Base-by-base conservation (phyloP, 306 rosid species). In the Cajanus cajan region DNA sequence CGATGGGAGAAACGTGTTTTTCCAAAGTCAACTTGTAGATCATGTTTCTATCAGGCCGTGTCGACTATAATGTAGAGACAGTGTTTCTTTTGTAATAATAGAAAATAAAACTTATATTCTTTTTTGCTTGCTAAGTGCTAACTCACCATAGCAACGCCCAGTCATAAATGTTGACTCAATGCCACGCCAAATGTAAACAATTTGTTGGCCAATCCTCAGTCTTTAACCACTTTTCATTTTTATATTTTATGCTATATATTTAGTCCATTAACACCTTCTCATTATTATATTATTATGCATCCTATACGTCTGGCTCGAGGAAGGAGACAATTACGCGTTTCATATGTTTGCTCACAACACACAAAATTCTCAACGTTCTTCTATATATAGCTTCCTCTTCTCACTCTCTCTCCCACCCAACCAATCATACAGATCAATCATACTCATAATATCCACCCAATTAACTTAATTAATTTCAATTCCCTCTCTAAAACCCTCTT, bases 311-410 rank as follows among this genome's bases (percentile, higher is more conserved):
- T 1, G 36, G 59, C n/a, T 36, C 48, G 33, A 13, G 82, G 85
- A 76, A 63, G 76, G 50, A 43, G 78, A 58, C 80, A 39, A 68
- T 68, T 15, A 75, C 87, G 84, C 87, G 87, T 79, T 75, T 68
- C n/a, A 10, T 40, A 36, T 21, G 71, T 7, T 68, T 9, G 31
- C 72, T 57, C 22, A 25, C 2, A 21, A 12, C 58, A 61, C 7
- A 43, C 4, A 21, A 36, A 4, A 9, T 63, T 80, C 43, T 80
- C 41, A 21, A 65, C 0, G 22, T 33, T 1, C 4, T 58, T 61
- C 82, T 74, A 79, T 83, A 79, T 68, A 83, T 39, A 50, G 7
- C 15, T 63, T 18, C 63, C 15, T 31, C 13, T 50, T n/a, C 1
- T 45, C 71, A 74, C 78, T 79, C 87, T 74, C 47, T 45, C 7